Conservation (phyloP, 306 rosid species). For the Lupinus albus region DNA sequence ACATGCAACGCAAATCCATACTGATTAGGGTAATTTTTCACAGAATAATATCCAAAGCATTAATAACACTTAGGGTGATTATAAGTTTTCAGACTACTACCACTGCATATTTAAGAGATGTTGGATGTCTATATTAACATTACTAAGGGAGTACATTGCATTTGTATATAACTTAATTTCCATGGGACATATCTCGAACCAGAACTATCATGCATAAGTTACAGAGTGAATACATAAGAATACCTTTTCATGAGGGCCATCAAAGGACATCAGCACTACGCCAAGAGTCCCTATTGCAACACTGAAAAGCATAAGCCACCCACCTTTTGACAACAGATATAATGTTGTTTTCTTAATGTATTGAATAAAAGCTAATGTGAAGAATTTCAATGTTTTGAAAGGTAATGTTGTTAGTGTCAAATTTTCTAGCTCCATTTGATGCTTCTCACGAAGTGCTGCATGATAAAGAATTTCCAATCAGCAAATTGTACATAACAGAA, state of each 20-base stretch:
- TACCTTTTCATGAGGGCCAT: constrained; percentile 84
- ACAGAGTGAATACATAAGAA: constrained; percentile 27
- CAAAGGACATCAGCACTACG: constrained; percentile 65
- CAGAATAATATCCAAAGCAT: neutral
- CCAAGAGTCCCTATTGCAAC: constrained; percentile 53
- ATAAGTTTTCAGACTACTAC: constrained; percentile 1
- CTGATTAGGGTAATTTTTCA: constrained; percentile 9
- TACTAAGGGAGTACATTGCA: constrained; percentile 6
- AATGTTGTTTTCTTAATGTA: constrained; percentile 56
- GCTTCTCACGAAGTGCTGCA: constrained; percentile 63
- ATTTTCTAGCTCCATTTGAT: constrained; percentile 72
- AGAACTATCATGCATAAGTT: constrained; percentile 15
- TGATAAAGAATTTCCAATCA: constrained; percentile 41
- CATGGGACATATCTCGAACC: neutral
- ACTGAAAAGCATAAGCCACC: constrained; percentile 85
- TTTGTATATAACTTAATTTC: constrained; percentile 6
- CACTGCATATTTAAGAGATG: neutral
- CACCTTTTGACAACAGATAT: constrained; percentile 76
- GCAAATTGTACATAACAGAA: constrained; percentile 17
- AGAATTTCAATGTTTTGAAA: constrained; percentile 77
- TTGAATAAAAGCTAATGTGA: constrained; percentile 68
- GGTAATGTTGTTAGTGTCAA: constrained; percentile 82
- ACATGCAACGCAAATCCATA: neutral
- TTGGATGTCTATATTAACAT: neutral
- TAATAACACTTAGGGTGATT: constrained; percentile 13